Evolutionary conservation across 179 eudicot species (phyloP).

Genomic region (Patellifolia procumbens): DNA sequence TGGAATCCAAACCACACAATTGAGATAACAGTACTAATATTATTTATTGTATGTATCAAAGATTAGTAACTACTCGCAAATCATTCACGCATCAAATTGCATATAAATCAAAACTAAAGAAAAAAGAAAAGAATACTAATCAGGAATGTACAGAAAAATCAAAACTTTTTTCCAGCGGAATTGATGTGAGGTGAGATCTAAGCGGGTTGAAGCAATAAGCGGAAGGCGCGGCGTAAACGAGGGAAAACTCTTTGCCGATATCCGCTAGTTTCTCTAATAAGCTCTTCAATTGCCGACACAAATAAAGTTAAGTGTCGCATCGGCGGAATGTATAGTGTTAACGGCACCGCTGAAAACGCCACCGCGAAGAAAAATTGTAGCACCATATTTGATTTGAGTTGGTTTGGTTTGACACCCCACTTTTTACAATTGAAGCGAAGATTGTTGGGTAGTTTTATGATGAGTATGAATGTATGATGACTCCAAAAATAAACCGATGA

Average conservation of each 20-base stretch:
- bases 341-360: conserved; percentile 78
- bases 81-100: background rate
- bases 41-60: too few relatives aligned
- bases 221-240: conserved; percentile 49
- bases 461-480: background rate
- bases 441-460: background rate
- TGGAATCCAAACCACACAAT: background rate
- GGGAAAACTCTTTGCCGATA: conserved; percentile 49
- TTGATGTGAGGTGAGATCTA: background rate
- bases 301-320: conserved; percentile 62
- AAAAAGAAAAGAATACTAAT: too few relatives aligned
- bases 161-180: too few relatives aligned
- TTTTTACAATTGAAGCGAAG: background rate
- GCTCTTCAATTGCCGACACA: conserved; percentile 53
- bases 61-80: too few relatives aligned
- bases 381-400: conserved; percentile 30
- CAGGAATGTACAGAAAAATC: background rate
- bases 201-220: conserved; percentile 41
- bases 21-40: too few relatives aligned
- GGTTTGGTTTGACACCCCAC: too few relatives aligned
- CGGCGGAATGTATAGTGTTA: conserved; percentile 77
- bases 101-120: background rate
- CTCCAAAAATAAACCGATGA: background rate
- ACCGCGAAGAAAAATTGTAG: conserved; percentile 64
- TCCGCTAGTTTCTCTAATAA: conserved; percentile 42